Evolutionary conservation across 2,329 filamentous ascomycete species (phyloP).

Genomic region (Incumbomyces lentus): DNA sequence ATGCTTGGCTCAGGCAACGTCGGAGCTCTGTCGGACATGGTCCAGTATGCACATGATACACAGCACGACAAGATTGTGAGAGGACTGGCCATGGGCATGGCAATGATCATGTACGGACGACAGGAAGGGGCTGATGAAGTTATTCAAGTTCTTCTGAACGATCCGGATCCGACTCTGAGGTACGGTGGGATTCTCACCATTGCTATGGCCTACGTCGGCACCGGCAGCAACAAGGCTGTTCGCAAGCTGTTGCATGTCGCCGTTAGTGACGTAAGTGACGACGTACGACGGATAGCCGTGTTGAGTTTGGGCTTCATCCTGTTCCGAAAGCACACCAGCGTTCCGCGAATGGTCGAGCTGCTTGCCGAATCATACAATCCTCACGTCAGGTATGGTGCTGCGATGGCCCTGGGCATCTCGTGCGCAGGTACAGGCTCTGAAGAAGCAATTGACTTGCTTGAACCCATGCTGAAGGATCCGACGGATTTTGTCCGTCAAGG

Average conservation of each 20-base stretch:
- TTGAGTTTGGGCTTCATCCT: conserved; percentile 98
- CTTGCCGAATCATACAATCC: conserved; percentile 98
- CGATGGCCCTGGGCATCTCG: conserved; percentile 96
- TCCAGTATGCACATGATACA: conserved; percentile 92
- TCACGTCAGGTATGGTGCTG: conserved; percentile 92
- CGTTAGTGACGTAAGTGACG: conserved; percentile 95
- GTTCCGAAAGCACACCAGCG: conserved; percentile 93
- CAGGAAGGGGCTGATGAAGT: conserved; percentile 92
- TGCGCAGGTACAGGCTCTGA: conserved; percentile 93
- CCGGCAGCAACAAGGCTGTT: conserved; percentile 96
- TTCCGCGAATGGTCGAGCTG: conserved; percentile 96
- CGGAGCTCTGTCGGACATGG: conserved; percentile 90
- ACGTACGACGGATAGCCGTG: conserved; percentile 88
- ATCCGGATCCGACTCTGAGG: conserved; percentile 83
- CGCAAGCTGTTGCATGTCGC: conserved; percentile 90
- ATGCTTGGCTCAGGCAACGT: conserved; percentile 98
- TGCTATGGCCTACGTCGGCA: conserved; percentile 91
- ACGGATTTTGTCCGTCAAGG: conserved; percentile 97
- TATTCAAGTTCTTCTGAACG: conserved; percentile 84
- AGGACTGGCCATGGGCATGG: conserved; percentile 90
- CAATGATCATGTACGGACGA: conserved; percentile 93
- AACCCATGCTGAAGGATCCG: conserved; percentile 99
- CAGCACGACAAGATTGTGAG: conserved; percentile 98
- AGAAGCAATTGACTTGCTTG: conserved; percentile 89
- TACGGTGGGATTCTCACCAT: conserved; percentile 99